Evolutionary conservation across 2,329 filamentous ascomycete species (phyloP), one percentile per base, ranked within the genome.

Genomic region (Ascochyta pisi): DNA sequence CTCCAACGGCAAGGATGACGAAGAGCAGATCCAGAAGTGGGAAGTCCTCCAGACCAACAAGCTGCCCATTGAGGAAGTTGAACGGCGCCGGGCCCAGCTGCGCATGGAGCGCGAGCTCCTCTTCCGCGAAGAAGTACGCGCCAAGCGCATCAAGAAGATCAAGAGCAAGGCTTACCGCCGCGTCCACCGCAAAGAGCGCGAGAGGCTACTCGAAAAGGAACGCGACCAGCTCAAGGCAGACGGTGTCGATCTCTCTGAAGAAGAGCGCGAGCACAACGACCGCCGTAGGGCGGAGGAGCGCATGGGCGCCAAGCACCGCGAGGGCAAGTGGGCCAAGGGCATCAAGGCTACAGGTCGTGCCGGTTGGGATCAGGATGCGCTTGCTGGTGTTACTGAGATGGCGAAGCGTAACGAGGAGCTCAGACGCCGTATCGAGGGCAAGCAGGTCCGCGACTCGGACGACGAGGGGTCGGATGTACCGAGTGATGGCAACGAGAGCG

Each of bases 91-190:
- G 52, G 86, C 88, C 43, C 87, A 93, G 69, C 84, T 94, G 53
- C 88, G 95, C 12, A 88, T 87, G 73, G 87, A 91, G 61, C 84
- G 95, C 64, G 94, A 98, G 68, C 79, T 96, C 7, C 84, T 94
- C 62, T 96, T 96, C 67, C 85, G 93, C 10, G 94, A 98, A 77
- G 89, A 96, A 69, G 88, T 92, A 39, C 89, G 92, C 53, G 86
- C 92, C 7, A 96, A 93, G 78, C 89, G 95, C 23, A 92, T 99
- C 78, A 96, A 97, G 80, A 98, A 98, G 81, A 99, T 99, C 79
- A 99, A 99, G 83, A 96, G 91, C 73, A 99, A 97, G 76, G 86
- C 92, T 0, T 99, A 96, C 73, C 90, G 94, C 51, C 89, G 93
- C 40, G 89, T 98, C 13, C 94, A 98, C 76, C 87, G 94, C 34